These are phyloP conservation scores for Septoria petroselini DNA, from an alignment of 2,329 filamentous ascomycete species.

Conservation along the genomic window DNA sequence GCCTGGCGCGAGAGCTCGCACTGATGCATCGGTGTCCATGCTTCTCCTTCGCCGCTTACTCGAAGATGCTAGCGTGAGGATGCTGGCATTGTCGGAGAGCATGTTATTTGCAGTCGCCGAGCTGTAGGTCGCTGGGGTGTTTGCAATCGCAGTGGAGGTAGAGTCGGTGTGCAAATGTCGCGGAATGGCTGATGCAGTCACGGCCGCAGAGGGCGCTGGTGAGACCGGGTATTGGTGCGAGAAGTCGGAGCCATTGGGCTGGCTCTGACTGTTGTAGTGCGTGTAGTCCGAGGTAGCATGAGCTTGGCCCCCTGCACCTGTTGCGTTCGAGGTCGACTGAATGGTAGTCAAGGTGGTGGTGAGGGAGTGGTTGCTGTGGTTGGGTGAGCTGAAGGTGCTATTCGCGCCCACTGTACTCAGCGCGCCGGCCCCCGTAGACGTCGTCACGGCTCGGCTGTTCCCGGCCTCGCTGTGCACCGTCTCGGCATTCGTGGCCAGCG, in stretches of 20 bases:
- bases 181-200: slow-evolving; percentile 70
- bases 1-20: slow-evolving; percentile 77
- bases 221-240: slow-evolving; percentile 57
- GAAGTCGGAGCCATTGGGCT: slow-evolving; percentile 48
- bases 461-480: slow-evolving; percentile 70
- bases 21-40: slow-evolving; percentile 81
- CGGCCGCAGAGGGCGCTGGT: slow-evolving; percentile 46
- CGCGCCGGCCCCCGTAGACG: slow-evolving; percentile 64
- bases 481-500: slow-evolving; percentile 79
- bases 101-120: slow-evolving; percentile 79
- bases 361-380: slow-evolving; percentile 74
- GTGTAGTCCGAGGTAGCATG: slow-evolving; percentile 32
- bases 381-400: slow-evolving; percentile 77
- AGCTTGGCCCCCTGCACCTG: slow-evolving; percentile 29
- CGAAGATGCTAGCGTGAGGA: slow-evolving; percentile 78
- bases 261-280: slow-evolving; percentile 39
- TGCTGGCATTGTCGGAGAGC: slow-evolving; percentile 80
- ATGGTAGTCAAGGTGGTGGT: slow-evolving; percentile 84
- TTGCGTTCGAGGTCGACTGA: slow-evolving; percentile 62
- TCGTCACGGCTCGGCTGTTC: slow-evolving; percentile 78
- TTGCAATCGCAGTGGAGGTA: slow-evolving; percentile 28
- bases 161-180: slow-evolving; percentile 58
- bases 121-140: slow-evolving; percentile 57
- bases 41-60: slow-evolving; percentile 76
- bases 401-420: slow-evolving; percentile 61